Percentiles rank a stretch among this genome's conserved stretches.
Evolutionary conservation across 202 grass and related monocot species (phyloP).

Genomic region (Hordeum pubiflorum): DNA sequence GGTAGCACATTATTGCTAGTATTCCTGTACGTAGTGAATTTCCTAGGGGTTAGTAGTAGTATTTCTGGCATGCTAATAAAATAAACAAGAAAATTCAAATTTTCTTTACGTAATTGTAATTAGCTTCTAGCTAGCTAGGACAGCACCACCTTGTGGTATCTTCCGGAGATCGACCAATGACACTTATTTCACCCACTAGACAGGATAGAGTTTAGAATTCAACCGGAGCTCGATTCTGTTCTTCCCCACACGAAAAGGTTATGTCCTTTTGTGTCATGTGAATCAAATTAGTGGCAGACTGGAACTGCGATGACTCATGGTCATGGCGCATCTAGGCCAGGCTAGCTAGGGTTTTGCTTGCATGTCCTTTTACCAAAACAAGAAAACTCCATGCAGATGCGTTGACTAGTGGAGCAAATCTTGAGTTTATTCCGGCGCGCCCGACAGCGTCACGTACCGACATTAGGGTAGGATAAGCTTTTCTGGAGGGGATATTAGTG

Average conservation of each 20-base stretch:
- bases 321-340: not conserved
- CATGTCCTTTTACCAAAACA: conserved; percentile 14
- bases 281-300: conserved; percentile 6
- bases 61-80: too few species aligned
- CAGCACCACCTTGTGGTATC: not conserved
- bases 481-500: not conserved
- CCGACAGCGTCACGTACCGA: conserved; percentile 23
- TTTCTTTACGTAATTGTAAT: too few species aligned
- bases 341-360: not conserved
- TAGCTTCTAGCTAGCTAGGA: not conserved
- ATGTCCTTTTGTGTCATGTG: not conserved
- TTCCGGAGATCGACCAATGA: not conserved
- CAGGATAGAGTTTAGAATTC: not conserved
- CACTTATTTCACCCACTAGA: not conserved
- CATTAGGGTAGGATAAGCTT: conserved; percentile 22
- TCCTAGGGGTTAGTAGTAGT: too few species aligned
- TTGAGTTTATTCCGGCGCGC: not conserved
- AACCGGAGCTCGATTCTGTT: not conserved
- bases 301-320: not conserved
- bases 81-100: too few species aligned
- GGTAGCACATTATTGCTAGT: too few species aligned
- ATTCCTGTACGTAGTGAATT: too few species aligned
- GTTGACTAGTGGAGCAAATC: conserved; percentile 3
- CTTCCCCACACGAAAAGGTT: not conserved
- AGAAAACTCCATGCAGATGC: not conserved